phyloP scores from a whole-genome alignment of 257 asterid genomes.

The Nicotiana paniculata region DNA sequence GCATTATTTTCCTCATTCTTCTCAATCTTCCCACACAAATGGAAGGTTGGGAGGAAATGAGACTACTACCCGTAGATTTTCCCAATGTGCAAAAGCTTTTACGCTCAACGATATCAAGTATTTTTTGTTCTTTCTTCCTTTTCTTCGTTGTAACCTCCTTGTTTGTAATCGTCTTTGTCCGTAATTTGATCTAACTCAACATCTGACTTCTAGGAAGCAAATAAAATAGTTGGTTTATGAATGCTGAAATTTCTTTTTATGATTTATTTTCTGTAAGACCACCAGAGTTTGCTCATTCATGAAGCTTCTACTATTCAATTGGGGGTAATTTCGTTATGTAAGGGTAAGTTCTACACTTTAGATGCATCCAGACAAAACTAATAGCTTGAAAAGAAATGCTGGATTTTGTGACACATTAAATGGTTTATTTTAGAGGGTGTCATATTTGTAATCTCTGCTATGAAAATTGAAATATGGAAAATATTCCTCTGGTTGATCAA shows the following conservation, averaged over 20 bases:
- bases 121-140: neutral
- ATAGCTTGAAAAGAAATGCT: neutral
- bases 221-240: neutral
- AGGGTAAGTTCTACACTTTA: neutral
- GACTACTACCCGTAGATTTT: neutral
- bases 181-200: neutral
- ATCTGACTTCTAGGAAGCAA: neutral
- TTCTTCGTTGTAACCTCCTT: neutral
- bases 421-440: neutral
- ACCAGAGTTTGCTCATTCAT: neutral
- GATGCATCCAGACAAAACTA: neutral
- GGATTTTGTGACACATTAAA: neutral
- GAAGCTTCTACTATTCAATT: neutral
- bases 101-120: neutral
- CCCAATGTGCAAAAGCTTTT: neutral
- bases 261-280: neutral
- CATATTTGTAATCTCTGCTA: neutral
- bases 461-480: neutral
- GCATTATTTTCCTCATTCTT: neutral
- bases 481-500: neutral
- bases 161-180: neutral
- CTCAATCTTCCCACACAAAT: conserved; percentile 3
- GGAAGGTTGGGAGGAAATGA: neutral
- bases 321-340: neutral
- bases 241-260: neutral